Base-by-base conservation (phyloP, 768 basidiomycete genomes). In the Termitomyces heimii region DNA sequence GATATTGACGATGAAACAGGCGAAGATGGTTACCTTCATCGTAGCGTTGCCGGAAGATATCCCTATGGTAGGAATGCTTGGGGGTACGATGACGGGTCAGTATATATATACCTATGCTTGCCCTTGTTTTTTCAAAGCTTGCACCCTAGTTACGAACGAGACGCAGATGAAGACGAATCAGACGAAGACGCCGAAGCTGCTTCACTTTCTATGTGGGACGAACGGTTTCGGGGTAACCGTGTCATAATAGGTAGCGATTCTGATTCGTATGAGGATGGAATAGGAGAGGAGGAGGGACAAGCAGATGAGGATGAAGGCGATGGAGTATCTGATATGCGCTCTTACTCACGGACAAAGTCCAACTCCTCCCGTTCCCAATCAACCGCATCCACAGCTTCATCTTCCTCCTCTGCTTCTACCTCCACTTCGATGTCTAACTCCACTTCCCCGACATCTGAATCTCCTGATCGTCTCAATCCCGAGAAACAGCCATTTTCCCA, bases 1-100 rank as follows among this genome's bases (percentile, higher is more conserved):
- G 62, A 53, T 16, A 64, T 66, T n/a, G 63, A 58, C 20, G 60
- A 56, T 16, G 58, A 42, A n/a, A 55, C 9, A 4, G 49, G 26
- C 18, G 50, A 51, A 26, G 26, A 46, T 39, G 54, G 54, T 57
- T 49, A 29, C 22, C 43, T 44, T 3, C 55, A 58, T 26, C 50
- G 32, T 24, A 46, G 37, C 1, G 43, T 56, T 26, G 22, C 40
- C 1, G 66, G 60, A 50, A 44, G 65, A 57, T 60, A 62, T 55
- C 59, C 59, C 1, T 59, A 63, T 37, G 65, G 65, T 9, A 60
- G 67, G 10, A 70, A 68, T 54, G 58, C 63, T 16, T 72, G 72
- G 62, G 78, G 79, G n/a, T 81, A 83, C 64, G 86, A 87, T 58
- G 83, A 77, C 57, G 86, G 86, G 78, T 88, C 62, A 66, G 86